Conservation (phyloP, 2,329 filamentous ascomycete species). For the Uncinocarpus reesii region DNA sequence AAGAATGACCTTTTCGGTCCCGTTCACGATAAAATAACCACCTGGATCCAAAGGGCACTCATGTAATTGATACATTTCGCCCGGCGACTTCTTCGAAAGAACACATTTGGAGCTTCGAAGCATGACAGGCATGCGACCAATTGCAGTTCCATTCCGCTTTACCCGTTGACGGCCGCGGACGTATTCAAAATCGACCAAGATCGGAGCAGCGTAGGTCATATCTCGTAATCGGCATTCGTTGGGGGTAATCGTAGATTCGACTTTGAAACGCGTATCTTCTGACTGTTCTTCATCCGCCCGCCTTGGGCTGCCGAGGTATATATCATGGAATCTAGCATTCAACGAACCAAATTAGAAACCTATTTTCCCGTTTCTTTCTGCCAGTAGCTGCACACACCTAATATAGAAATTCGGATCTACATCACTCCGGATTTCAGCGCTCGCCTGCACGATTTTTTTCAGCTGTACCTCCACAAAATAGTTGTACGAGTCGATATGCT, state of each 20-base stretch:
- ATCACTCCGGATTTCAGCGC: conserved; percentile 79
- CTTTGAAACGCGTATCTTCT: conserved; percentile 41
- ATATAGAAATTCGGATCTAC: conserved; percentile 88
- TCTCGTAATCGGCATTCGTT: conserved; percentile 95
- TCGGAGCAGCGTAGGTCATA: conserved; percentile 94
- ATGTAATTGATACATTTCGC: conserved; percentile 82
- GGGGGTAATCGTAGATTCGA: conserved; percentile 58
- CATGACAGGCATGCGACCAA: conserved; percentile 94
- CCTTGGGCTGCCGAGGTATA: conserved; percentile 72
- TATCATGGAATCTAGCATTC: conserved; percentile 58
- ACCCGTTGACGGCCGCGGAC: conserved; percentile 70
- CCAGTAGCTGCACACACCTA: conserved; percentile 41
- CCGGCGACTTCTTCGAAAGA: conserved; percentile 69
- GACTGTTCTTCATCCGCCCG: conserved; percentile 63
- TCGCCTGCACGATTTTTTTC: conserved; percentile 91
- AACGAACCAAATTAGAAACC: neutral
- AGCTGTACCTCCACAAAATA: conserved; percentile 95
- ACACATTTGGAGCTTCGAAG: conserved; percentile 89
- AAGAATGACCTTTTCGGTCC: conserved; percentile 96
- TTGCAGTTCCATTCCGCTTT: conserved; percentile 61
- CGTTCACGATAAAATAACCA: conserved; percentile 95
- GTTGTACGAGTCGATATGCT: conserved; percentile 98
- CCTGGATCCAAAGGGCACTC: conserved; percentile 94
- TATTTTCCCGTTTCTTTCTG: neutral
- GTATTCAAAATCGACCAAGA: conserved; percentile 85